Percentiles rank a stretch among this genome's conserved stretches.
Conservation (phyloP, 2,329 filamentous ascomycete genomes). For the Fusarium pseudocircinatum region DNA sequence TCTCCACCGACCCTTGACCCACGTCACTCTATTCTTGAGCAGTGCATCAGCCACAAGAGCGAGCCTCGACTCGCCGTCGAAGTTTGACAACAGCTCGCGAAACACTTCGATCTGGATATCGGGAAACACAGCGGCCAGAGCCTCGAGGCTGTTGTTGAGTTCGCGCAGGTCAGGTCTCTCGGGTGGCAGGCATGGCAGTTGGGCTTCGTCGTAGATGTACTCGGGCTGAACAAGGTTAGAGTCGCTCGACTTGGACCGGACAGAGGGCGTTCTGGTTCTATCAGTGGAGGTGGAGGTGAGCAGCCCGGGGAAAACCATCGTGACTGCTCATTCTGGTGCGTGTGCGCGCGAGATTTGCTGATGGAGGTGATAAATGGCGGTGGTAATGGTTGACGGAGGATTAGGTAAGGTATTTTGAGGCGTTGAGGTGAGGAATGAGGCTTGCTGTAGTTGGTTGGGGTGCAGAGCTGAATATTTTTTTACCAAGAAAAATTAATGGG, state of each 20-base stretch:
- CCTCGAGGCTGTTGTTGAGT: constrained; percentile 75
- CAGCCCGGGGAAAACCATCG: constrained; percentile 61
- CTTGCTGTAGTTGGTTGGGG: background rate
- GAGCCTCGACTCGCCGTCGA: constrained; percentile 79
- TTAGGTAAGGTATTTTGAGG: constrained; percentile 28
- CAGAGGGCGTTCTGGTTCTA: constrained; percentile 48
- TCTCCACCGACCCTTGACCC: constrained; percentile 75
- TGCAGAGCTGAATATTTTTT: background rate
- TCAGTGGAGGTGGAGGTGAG: constrained; percentile 56
- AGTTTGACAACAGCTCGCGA: constrained; percentile 79
- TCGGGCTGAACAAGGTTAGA: constrained; percentile 48
- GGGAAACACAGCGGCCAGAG: constrained; percentile 77
- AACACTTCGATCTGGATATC: constrained; percentile 86
- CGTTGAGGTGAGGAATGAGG: constrained; percentile 12
- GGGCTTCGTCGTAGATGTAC: constrained; percentile 66
- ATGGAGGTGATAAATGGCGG: constrained; percentile 5
- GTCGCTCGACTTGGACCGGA: constrained; percentile 45
- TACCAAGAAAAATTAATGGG: background rate
- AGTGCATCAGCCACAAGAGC: constrained; percentile 81
- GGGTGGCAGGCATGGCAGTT: constrained; percentile 58
- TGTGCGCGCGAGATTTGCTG: background rate
- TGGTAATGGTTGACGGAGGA: constrained; percentile 15
- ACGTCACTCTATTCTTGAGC: constrained; percentile 75
- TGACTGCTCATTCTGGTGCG: constrained; percentile 50
- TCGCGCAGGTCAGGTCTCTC: constrained; percentile 72